Percentiles rank a stretch among this genome's conserved stretches.
phyloP scores from a whole-genome alignment of 78 protist species.

The Diacronema lutheri region DNA sequence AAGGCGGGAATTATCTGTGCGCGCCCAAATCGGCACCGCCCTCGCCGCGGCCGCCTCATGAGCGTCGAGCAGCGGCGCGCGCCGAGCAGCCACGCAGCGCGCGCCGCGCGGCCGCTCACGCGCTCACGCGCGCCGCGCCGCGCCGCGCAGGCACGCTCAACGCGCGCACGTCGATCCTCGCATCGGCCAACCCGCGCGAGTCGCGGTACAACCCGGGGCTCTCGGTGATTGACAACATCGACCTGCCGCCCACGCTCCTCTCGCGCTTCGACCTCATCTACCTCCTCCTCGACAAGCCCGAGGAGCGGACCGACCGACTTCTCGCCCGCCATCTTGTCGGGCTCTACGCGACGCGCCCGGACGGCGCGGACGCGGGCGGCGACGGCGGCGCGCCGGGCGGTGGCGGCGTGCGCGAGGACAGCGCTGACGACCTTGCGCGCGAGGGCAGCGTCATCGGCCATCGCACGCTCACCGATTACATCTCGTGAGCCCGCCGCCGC shows the following conservation, averaged over 20 bases:
- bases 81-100: too few relatives aligned
- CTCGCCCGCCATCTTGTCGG: slow-evolving; percentile 90
- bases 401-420: too few relatives aligned
- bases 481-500: too few relatives aligned
- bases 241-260: slow-evolving; percentile 92
- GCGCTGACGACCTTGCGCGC: too few relatives aligned
- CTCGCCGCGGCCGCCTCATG: too few relatives aligned
- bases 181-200: slow-evolving; percentile 98
- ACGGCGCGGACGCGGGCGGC: slow-evolving; percentile 22
- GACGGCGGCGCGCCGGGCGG: neutral
- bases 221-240: slow-evolving; percentile 94
- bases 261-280: slow-evolving; percentile 94
- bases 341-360: too few relatives aligned
- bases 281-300: slow-evolving; percentile 88
- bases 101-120: too few relatives aligned
- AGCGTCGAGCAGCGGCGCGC: too few relatives aligned
- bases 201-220: slow-evolving; percentile 79
- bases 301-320: slow-evolving; percentile 74
- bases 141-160: too few relatives aligned
- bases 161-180: slow-evolving; percentile 97
- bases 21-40: too few relatives aligned
- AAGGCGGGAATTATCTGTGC: slow-evolving; percentile 99
- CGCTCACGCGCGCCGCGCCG: too few relatives aligned
- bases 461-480: slow-evolving; percentile 69
- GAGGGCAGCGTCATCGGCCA: neutral